These are phyloP conservation scores for Capsicum baccatum DNA, from an alignment of 257 asterid species.

Conservation along the genomic window DNA sequence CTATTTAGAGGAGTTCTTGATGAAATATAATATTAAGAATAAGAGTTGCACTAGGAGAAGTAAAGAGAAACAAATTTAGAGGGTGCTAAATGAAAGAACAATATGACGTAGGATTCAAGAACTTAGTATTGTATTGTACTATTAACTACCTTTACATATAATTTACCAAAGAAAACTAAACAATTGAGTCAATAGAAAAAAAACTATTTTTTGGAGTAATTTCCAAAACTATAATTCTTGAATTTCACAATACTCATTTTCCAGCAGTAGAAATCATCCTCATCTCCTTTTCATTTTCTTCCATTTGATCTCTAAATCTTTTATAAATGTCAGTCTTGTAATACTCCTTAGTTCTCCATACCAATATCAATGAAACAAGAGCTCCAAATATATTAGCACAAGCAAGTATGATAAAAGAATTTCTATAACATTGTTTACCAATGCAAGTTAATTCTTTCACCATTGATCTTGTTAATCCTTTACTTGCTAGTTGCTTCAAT, in stretches of 20 bases:
- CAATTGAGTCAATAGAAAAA: not conserved
- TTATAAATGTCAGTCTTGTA: slow-evolving; percentile 39
- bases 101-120: not conserved
- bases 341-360: slow-evolving; percentile 36
- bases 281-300: slow-evolving; percentile 33
- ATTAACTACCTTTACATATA: not conserved
- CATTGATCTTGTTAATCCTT: slow-evolving; percentile 37
- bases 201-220: not conserved
- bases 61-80: too few relatives aligned
- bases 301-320: slow-evolving; percentile 40
- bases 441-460: slow-evolving; percentile 43
- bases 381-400: slow-evolving; percentile 39
- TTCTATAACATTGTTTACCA: slow-evolving; percentile 40
- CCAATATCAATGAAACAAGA: slow-evolving; percentile 39
- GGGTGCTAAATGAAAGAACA: not conserved
- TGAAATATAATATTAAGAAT: too few relatives aligned
- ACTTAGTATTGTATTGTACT: not conserved
- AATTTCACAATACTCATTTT: not conserved
- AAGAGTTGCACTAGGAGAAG: too few relatives aligned
- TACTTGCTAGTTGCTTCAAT: slow-evolving; percentile 31
- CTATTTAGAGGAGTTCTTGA: too few relatives aligned
- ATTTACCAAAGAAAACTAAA: not conserved
- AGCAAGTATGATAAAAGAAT: slow-evolving; percentile 37
- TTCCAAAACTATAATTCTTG: not conserved
- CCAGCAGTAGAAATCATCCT: not conserved